Evolutionary conservation across 148 eudicot species (phyloP).

Genomic region (Diospyros lotus): DNA sequence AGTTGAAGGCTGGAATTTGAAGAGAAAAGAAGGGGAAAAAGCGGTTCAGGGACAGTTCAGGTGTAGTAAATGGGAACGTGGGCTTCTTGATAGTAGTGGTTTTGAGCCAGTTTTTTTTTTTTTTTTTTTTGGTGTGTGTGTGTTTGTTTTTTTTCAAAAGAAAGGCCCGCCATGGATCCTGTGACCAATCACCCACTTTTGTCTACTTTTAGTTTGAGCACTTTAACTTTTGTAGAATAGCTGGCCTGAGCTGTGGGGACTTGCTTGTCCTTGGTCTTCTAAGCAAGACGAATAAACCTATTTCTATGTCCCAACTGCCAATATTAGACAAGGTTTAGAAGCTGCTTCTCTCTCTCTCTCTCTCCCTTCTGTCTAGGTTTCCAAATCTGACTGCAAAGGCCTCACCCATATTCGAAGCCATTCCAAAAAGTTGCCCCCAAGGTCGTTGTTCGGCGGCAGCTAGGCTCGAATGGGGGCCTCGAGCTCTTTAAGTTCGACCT

Average conservation of each 20-base stretch:
- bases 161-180: constrained; percentile 72
- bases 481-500: too few relatives aligned
- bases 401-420: too few relatives aligned
- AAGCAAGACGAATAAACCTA: too few relatives aligned
- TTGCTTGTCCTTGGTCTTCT: constrained; percentile 3
- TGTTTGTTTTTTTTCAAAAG: constrained; percentile 34
- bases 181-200: constrained; percentile 51
- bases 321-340: too few relatives aligned
- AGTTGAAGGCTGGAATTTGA: not conserved
- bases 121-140: not conserved
- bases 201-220: constrained; percentile 35
- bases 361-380: too few relatives aligned
- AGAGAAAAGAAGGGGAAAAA: constrained; percentile 1
- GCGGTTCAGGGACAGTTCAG: constrained; percentile 35
- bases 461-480: too few relatives aligned
- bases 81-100: constrained; percentile 8
- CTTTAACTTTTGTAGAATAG: constrained; percentile 19
- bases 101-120: constrained; percentile 2
- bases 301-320: too few relatives aligned
- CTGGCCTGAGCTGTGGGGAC: constrained; percentile 23
- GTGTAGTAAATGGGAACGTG: constrained; percentile 18
- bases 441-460: too few relatives aligned
- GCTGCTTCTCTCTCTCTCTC: too few relatives aligned
- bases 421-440: too few relatives aligned
- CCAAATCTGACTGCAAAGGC: too few relatives aligned